Percentiles rank a stretch among this genome's conserved stretches.
Evolutionary conservation across 2,329 filamentous ascomycete species (phyloP).

Genomic region (Apiospora marii): DNA sequence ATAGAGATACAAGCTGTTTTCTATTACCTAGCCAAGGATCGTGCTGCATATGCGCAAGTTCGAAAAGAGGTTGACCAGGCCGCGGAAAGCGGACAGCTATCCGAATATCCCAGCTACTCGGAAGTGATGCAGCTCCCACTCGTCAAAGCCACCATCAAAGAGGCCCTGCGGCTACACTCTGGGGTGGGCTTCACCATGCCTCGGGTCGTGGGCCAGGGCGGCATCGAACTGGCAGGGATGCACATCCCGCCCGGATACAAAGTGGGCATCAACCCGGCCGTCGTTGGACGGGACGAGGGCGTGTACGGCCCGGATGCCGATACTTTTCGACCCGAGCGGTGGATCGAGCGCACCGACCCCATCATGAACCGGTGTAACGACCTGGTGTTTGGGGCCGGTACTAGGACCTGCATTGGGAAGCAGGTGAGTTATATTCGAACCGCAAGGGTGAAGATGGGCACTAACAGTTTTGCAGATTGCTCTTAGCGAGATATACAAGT

Average conservation of each 20-base stretch:
- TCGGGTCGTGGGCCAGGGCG: conserved; percentile 48
- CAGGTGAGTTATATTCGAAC: no score
- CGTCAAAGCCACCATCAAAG: conserved; percentile 53
- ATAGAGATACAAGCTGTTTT: conserved; percentile 40
- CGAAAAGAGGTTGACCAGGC: conserved; percentile 46
- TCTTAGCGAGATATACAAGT: no score
- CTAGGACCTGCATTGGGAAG: no score
- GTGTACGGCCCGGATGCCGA: conserved; percentile 50
- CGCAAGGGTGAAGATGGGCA: no score
- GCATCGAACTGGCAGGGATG: conserved; percentile 39
- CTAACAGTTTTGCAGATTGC: no score
- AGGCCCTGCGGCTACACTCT: conserved; percentile 53
- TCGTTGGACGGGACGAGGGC: conserved; percentile 40
- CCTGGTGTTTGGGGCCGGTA: no score
- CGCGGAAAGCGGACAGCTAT: conserved; percentile 28
- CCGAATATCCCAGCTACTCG: conserved; percentile 28
- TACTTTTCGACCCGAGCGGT: conserved; percentile 50
- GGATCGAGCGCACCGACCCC: conserved; percentile 38
- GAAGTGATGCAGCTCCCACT: conserved; percentile 37
- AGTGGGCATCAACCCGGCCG: conserved; percentile 42
- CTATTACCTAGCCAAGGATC: conserved; percentile 44
- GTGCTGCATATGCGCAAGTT: conserved; percentile 32
- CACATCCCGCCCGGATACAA: conserved; percentile 38
- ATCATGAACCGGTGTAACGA: no score
- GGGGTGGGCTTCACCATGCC: conserved; percentile 50